These are phyloP conservation scores for Termitomyces sp. DNA, from an alignment of 768 basidiomycete genomes.

Conservation along the genomic window DNA sequence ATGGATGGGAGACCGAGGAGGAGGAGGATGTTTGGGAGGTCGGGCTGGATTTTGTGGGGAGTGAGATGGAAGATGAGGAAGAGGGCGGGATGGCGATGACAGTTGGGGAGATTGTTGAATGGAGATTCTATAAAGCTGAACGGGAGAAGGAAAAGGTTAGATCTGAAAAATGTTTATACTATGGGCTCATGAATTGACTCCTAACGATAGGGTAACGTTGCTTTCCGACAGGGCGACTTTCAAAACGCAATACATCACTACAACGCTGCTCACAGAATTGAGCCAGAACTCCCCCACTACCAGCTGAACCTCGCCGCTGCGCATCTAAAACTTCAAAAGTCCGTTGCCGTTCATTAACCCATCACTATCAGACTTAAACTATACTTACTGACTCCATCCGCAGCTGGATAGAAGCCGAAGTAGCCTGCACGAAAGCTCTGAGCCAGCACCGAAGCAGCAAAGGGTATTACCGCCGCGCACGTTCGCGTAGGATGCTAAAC, in stretches of 20 bases:
- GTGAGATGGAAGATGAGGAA: constrained; percentile 38
- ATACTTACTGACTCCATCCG: not conserved
- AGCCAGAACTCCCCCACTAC: constrained; percentile 73
- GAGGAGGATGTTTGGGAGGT: constrained; percentile 79
- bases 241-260: constrained; percentile 54
- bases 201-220: constrained; percentile 55
- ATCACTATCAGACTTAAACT: too few relatives aligned
- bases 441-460: constrained; percentile 65
- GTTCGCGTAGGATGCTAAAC: constrained; percentile 60
- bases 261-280: constrained; percentile 55
- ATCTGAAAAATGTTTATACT: not conserved
- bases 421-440: constrained; percentile 64
- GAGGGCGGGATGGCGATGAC: constrained; percentile 67
- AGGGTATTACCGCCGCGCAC: constrained; percentile 67
- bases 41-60: constrained; percentile 60
- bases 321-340: constrained; percentile 69
- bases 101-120: constrained; percentile 72
- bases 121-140: constrained; percentile 68
- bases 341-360: constrained; percentile 27
- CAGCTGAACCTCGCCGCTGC: constrained; percentile 77
- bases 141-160: constrained; percentile 66
- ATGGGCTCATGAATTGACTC: not conserved
- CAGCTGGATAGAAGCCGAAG: constrained; percentile 73
- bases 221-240: constrained; percentile 64
- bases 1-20: constrained; percentile 71